phyloP scores from a whole-genome alignment of 768 basidiomycete genomes.

The Lactarius pseudohatsudake region DNA sequence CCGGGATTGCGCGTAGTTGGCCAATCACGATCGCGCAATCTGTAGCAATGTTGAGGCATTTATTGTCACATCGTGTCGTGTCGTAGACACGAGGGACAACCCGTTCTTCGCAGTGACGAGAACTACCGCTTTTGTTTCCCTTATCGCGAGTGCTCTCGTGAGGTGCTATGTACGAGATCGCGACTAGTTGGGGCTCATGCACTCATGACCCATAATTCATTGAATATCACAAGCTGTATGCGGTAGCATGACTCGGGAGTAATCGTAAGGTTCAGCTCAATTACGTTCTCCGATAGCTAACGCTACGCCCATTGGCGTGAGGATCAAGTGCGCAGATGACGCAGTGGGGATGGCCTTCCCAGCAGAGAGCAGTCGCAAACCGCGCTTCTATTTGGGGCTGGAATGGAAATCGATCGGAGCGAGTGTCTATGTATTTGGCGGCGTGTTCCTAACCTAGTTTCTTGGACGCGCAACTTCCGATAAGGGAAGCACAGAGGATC shows the following conservation, averaged over 20 bases:
- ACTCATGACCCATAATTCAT: not conserved
- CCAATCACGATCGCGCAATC: not conserved
- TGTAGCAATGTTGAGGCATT: not conserved
- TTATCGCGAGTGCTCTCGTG: conserved; percentile 19
- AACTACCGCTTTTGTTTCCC: not conserved
- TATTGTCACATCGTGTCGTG: not conserved
- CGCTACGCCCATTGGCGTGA: not conserved
- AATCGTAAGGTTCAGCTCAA: not conserved
- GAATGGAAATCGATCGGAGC: not conserved
- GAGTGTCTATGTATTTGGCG: not conserved
- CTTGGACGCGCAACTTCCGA: not conserved
- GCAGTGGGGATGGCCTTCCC: not conserved
- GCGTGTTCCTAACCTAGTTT: no score
- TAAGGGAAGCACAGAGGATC: not conserved
- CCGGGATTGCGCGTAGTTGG: not conserved
- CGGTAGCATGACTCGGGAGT: conserved; percentile 5
- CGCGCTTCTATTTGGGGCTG: not conserved
- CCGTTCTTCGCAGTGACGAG: not conserved
- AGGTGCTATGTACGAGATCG: conserved; percentile 1
- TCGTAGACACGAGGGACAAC: not conserved
- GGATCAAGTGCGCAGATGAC: conserved; percentile 18
- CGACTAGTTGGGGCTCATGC: not conserved
- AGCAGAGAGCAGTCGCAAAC: not conserved
- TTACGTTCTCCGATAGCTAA: conserved; percentile 12
- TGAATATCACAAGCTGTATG: not conserved